Evolutionary conservation across 345 rosid species (phyloP).

Genomic region (Eucalyptus grandis): DNA sequence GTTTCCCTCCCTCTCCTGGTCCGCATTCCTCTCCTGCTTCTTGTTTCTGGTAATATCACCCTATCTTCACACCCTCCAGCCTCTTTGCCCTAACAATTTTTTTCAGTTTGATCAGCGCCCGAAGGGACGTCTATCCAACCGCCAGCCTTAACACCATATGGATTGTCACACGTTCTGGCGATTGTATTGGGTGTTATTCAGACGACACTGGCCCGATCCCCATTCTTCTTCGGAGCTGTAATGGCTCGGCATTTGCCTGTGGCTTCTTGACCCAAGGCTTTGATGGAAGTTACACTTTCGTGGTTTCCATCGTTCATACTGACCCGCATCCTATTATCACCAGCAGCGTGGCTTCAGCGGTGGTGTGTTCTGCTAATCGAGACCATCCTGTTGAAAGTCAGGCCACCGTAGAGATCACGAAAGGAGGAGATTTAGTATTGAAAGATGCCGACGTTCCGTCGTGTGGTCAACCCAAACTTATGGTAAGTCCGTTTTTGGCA

Average conservation of each 20-base stretch:
- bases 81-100: neutral
- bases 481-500: neutral
- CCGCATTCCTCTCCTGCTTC: neutral
- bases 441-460: neutral
- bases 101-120: neutral
- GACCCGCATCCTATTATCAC: neutral
- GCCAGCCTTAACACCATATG: neutral
- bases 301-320: neutral
- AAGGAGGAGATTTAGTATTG: neutral
- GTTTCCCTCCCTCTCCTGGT: neutral
- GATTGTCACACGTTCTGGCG: neutral
- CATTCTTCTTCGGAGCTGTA: neutral
- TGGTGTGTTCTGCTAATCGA: conserved; percentile 15
- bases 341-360: neutral
- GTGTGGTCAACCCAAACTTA: conserved; percentile 5
- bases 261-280: neutral
- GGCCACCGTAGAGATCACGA: neutral
- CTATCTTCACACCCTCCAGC: neutral
- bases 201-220: neutral
- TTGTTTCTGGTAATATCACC: neutral
- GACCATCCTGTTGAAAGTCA: neutral
- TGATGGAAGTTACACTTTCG: neutral
- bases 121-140: neutral
- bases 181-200: neutral
- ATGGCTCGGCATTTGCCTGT: neutral